These are phyloP conservation scores for Scheffersomyces titani DNA, from an alignment of 1,139 yeast genomes.

Conservation along the genomic window DNA sequence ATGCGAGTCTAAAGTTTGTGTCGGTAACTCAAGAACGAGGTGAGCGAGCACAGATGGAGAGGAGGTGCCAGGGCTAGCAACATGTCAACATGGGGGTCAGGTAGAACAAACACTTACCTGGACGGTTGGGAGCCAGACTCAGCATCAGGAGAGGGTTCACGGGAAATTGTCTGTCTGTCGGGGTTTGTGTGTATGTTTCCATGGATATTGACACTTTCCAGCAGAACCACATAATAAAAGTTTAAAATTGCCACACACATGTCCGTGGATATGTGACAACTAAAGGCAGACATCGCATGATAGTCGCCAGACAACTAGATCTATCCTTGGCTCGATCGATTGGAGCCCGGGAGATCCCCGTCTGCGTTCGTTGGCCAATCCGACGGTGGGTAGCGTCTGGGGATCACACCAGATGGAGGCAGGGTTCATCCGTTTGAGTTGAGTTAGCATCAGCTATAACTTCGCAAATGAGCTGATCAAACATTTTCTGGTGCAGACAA, in stretches of 20 bases:
- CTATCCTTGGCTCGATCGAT: neutral
- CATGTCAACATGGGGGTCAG: neutral
- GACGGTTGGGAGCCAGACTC: neutral
- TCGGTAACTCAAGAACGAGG: neutral
- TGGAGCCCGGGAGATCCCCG: neutral
- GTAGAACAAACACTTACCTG: neutral
- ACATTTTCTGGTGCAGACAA: neutral
- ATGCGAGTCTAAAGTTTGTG: neutral
- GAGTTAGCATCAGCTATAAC: neutral
- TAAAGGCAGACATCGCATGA: neutral
- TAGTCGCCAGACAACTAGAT: neutral
- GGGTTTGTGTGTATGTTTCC: neutral
- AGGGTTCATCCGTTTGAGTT: neutral
- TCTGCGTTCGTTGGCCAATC: neutral
- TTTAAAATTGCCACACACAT: neutral
- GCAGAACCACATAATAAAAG: neutral
- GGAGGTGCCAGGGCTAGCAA: neutral
- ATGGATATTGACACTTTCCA: neutral
- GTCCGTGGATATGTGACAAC: neutral
- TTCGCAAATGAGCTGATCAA: neutral
- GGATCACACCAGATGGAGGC: neutral
- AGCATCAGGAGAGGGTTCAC: neutral
- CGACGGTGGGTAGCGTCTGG: neutral
- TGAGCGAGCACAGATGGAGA: neutral
- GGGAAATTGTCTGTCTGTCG: neutral